Base-by-base conservation (phyloP, 305 asterid species). In the Rubia occidens region DNA sequence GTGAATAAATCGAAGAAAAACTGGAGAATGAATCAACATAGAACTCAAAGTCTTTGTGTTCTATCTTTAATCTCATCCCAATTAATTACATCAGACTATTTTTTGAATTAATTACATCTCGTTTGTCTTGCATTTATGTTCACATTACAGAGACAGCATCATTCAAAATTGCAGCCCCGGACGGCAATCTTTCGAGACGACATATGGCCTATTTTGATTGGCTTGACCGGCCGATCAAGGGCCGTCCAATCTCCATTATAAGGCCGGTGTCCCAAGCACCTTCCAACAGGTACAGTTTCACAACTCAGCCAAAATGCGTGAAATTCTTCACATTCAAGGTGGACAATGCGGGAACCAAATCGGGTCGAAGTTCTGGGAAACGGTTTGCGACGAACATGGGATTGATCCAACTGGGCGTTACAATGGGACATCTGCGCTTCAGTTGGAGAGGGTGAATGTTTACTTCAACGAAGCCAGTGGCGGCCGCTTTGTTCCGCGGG, bases 321-420 rank as follows among this genome's bases (percentile, higher is more conserved):
- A 82, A 66, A 77, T 82, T 67, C 82, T 82, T 72, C 83, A 79
- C 71, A 72, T 82, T 60, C 84, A 82, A 63, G 84, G 82, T 55
- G 86, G 86, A 51, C 86, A 82, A 75, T 82, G 86, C 43, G 84
- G 86, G 78, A 82, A 82, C 59, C 84, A 82, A 67, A 82, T 82
- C 20, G 83, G 86, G 47, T 81, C 75, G 35, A 80, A 80, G 55
- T 80, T 77, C 24, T 80, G 81, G 84, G 84, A 80, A 59, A 78
- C 77, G 60, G 85, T 81, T 0, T 83, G 88, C 49, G 82, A 74
- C 24, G 88, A 84, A 63, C 85, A 84, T 47, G 88, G 85, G 17
- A 79, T 81, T 55, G 87, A 83, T 75, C 80, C 83, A n/a, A 80
- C 78, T 15, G 87, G 85, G 66, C 62, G 73, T 10, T 83, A 70